Evolutionary conservation across 2,329 filamentous ascomycete genomes (phyloP).

Genomic region (Cladobotryum protrusum): DNA sequence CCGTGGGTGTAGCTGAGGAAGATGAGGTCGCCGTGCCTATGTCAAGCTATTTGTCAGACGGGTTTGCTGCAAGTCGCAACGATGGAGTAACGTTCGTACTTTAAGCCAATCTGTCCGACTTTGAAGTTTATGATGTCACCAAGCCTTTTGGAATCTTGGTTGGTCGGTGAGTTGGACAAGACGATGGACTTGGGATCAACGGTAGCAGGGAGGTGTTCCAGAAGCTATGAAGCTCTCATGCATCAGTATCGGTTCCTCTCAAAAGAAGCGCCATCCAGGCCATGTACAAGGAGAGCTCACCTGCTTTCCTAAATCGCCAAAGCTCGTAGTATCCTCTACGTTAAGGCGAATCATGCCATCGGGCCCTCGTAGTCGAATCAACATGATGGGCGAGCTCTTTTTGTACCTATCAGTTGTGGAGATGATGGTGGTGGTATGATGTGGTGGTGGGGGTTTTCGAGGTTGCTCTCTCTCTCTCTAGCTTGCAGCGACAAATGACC

Average conservation of each 20-base stretch:
- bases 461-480: too few relatives aligned
- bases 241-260: neutral
- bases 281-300: constrained; percentile 27
- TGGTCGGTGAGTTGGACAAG: constrained; percentile 55
- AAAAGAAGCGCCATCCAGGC: neutral
- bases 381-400: constrained; percentile 47
- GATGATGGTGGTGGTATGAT: neutral
- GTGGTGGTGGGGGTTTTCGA: neutral
- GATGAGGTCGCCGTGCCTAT: constrained; percentile 82
- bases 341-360: constrained; percentile 88
- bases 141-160: constrained; percentile 53
- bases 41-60: constrained; percentile 15
- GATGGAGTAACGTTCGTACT: constrained; percentile 32
- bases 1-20: constrained; percentile 73
- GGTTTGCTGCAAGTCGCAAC: constrained; percentile 8
- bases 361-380: constrained; percentile 81
- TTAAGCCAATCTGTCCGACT: constrained; percentile 54
- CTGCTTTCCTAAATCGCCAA: constrained; percentile 53
- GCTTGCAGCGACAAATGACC: too few relatives aligned
- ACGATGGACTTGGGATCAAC: constrained; percentile 54
- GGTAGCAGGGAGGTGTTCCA: constrained; percentile 54
- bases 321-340: constrained; percentile 67
- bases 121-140: constrained; percentile 50
- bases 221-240: constrained; percentile 38
- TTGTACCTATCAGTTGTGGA: neutral